Conservation (phyloP, 1,284 basidiomycete genomes). For the Tylopilus orsonianus region DNA sequence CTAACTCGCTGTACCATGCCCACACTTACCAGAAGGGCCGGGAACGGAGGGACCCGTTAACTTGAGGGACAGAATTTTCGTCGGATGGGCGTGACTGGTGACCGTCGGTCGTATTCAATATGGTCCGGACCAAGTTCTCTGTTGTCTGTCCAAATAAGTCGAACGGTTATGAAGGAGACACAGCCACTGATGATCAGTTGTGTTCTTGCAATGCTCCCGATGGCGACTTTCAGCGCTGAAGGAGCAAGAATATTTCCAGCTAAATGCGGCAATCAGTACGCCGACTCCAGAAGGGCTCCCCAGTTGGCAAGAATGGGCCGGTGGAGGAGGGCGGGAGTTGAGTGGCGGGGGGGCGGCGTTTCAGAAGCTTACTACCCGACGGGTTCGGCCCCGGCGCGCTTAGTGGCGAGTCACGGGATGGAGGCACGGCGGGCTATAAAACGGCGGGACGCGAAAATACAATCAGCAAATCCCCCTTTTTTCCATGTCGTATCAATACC, state of each 20-base stretch:
- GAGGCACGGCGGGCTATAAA: slow-evolving; percentile 28
- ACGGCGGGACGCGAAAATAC: slow-evolving; percentile 8
- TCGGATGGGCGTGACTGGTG: too few relatives aligned
- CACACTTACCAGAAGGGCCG: too few relatives aligned
- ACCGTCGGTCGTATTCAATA: too few relatives aligned
- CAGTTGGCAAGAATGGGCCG: too few relatives aligned
- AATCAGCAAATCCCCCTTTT: slow-evolving; percentile 19
- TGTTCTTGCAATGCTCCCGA: background rate
- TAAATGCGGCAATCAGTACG: too few relatives aligned
- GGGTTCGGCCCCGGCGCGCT: slow-evolving; percentile 19
- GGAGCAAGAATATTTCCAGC: too few relatives aligned
- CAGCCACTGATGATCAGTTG: background rate
- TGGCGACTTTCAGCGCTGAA: too few relatives aligned
- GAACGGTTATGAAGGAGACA: background rate
- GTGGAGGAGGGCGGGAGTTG: background rate
- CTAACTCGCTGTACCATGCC: too few relatives aligned
- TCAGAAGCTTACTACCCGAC: slow-evolving; percentile 6
- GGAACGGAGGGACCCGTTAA: too few relatives aligned
- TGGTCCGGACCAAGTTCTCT: too few relatives aligned
- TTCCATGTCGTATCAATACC: slow-evolving; percentile 41
- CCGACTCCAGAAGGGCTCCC: too few relatives aligned
- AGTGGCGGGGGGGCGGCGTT: background rate
- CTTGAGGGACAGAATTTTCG: too few relatives aligned
- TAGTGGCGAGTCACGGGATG: slow-evolving; percentile 26
- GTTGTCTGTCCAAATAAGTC: background rate